Base-by-base conservation (phyloP, 2,329 filamentous ascomycete genomes). In the Paracorniculantispora psalliotae region DNA sequence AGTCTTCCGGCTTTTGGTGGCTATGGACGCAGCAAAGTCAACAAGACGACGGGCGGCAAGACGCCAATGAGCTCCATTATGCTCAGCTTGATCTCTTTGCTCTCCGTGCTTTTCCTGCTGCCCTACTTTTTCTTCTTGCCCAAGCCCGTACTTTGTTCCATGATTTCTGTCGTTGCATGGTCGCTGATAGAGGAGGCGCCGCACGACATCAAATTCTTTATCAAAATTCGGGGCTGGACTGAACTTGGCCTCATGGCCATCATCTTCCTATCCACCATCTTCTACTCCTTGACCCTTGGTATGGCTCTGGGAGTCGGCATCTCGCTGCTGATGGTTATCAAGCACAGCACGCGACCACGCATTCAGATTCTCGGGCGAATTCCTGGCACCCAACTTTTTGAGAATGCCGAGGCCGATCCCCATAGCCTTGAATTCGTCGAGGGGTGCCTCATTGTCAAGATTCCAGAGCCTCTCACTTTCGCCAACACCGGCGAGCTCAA, bases 361-460 rank as follows among this genome's bases (percentile, higher is more conserved):
- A 99, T 99, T 63, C 92, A 97, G 73, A 99, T 99, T 69, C 79
- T 99, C 0, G 94, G 94, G 37, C 90, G 93, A 59, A 86, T 96
- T 1, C 89, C 90, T 0, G 91, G 90, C 12, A 96, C 90, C 0
- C 84, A 89, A 63, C 85, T 85, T 5, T 97, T 96, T 67, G 90
- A 93, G 63, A 96, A 96, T 67, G 92, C 92, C 1, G 92, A 87
- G 67, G 77, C 87, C 0, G 83, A 89, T 59, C 83, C 87, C 0
- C 85, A 88, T 47, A 81, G 82, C 28, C 80, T 97, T 3, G 93
- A 97, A 71, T 92, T 96, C 67, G 83, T 97, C 56, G 92, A 97
- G 64, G 91, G 93, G 17, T 96, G 90, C 61, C 78, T 99, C 10
- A 96, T 99, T 61, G 91, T 97, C 67, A 97, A 97, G 78, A 97